A percentile compares a stretch with the other conserved stretches of the same genome.
These are phyloP conservation scores for Collybia sp. DNA, from an alignment of 768 basidiomycete species.

Conservation along the genomic window DNA sequence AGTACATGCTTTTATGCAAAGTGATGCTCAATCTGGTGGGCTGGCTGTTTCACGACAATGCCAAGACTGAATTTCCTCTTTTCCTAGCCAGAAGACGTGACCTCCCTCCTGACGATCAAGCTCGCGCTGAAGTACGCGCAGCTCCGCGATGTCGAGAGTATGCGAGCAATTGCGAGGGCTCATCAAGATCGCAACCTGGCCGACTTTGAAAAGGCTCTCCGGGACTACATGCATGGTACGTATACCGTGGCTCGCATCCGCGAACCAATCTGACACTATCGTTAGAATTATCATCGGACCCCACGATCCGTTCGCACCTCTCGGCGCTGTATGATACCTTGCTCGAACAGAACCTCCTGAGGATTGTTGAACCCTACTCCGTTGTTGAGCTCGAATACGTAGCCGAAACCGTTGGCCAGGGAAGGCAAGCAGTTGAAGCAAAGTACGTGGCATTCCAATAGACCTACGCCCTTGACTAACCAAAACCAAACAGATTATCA, in stretches of 20 bases:
- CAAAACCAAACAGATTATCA: slow-evolving; percentile 54
- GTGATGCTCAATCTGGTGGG: slow-evolving; percentile 93
- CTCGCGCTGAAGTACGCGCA: slow-evolving; percentile 86
- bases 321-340: slow-evolving; percentile 93
- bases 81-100: slow-evolving; percentile 87
- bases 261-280: not conserved
- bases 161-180: slow-evolving; percentile 93
- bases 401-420: slow-evolving; percentile 84
- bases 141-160: slow-evolving; percentile 86
- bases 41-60: slow-evolving; percentile 8
- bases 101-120: slow-evolving; percentile 80
- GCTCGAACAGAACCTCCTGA: slow-evolving; percentile 89
- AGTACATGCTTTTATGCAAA: slow-evolving; percentile 98
- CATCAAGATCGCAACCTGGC: slow-evolving; percentile 87
- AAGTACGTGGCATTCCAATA: slow-evolving; percentile 54
- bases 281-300: slow-evolving; percentile 90
- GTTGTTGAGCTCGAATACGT: slow-evolving; percentile 89
- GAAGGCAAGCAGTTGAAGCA: slow-evolving; percentile 81
- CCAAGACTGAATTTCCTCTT: not conserved
- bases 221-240: slow-evolving; percentile 78
- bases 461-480: not conserved
- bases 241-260: slow-evolving; percentile 10
- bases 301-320: slow-evolving; percentile 92
- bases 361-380: slow-evolving; percentile 95
- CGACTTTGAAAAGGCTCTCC: slow-evolving; percentile 83